Conservation (phyloP, 352 stramenopile genomes). For the Globisporangium perplexum region DNA sequence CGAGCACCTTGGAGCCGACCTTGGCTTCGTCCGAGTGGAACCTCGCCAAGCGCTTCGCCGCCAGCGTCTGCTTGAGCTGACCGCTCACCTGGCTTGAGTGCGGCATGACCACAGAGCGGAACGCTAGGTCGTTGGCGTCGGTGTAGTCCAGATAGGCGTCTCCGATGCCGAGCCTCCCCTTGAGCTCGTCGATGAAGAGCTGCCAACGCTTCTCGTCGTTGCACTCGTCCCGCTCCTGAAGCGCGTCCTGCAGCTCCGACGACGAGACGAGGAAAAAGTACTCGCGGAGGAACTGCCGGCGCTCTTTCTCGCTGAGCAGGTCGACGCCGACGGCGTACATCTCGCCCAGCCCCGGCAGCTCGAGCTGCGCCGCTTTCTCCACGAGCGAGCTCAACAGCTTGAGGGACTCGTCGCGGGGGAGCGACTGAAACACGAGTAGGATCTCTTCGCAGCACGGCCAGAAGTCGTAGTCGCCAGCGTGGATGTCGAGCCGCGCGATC, state of each 20-base stretch:
- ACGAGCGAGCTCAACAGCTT: constrained; percentile 34
- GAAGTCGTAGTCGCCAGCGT: constrained; percentile 33
- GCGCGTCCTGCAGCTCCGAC: constrained; percentile 44
- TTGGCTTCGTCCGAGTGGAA: constrained; percentile 60
- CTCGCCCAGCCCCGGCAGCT: constrained; percentile 32
- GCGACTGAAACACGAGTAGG: constrained; percentile 32
- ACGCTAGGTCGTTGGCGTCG: not conserved
- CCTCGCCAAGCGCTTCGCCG: constrained; percentile 3
- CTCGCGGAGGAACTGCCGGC: constrained; percentile 42
- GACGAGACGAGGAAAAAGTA: constrained; percentile 49
- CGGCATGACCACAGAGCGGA: not conserved
- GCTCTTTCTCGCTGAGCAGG: constrained; percentile 31
- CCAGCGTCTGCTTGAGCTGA: not conserved
- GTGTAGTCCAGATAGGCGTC: not conserved
- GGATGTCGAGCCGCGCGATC: constrained; percentile 18
- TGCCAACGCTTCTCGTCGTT: constrained; percentile 58
- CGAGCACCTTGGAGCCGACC: constrained; percentile 40
- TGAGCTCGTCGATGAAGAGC: constrained; percentile 42
- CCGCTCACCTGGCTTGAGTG: not conserved
- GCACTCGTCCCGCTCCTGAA: constrained; percentile 40
- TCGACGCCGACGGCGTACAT: constrained; percentile 37
- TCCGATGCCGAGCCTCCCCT: constrained; percentile 24
- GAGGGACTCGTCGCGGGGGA: constrained; percentile 26
- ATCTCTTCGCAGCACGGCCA: constrained; percentile 40
- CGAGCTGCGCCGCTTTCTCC: constrained; percentile 29